Evolutionary conservation across 176 grass and related monocot genomes (phyloP).

Genomic region (Elymus sibiricus): DNA sequence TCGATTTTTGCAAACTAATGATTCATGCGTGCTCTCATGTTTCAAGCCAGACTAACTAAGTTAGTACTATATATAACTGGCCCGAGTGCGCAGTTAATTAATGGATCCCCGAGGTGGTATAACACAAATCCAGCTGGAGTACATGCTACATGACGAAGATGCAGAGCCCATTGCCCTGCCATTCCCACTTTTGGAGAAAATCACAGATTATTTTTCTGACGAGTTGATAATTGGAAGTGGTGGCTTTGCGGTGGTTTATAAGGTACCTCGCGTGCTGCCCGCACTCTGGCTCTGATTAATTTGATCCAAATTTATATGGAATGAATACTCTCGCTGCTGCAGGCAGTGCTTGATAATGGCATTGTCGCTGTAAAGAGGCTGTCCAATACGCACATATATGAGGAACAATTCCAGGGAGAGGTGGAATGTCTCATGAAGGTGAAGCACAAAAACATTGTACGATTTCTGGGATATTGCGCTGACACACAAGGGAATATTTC

Average conservation of each 20-base stretch:
- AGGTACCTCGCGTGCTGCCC: not conserved
- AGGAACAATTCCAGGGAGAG: not conserved
- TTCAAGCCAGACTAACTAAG: too few relatives aligned
- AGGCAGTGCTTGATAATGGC: not conserved
- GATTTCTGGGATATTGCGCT: not conserved
- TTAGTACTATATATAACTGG: too few relatives aligned
- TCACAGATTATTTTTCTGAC: not conserved
- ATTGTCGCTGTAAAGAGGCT: not conserved
- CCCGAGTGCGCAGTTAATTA: too few relatives aligned
- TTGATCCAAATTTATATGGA: not conserved
- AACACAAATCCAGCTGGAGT: not conserved
- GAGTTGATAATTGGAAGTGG: not conserved
- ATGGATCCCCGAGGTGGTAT: too few relatives aligned
- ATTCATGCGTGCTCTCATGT: too few relatives aligned
- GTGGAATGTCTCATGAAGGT: not conserved
- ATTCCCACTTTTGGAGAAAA: not conserved
- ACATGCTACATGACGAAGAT: not conserved
- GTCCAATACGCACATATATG: not conserved
- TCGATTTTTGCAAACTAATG: too few relatives aligned
- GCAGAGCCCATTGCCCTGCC: not conserved
- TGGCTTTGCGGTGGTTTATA: not conserved
- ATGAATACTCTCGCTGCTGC: not conserved
- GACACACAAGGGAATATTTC: not conserved
- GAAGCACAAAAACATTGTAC: not conserved
- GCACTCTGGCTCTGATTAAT: not conserved